phyloP scores from a whole-genome alignment of 1,139 yeast species.

The Kazachstania sp. region DNA sequence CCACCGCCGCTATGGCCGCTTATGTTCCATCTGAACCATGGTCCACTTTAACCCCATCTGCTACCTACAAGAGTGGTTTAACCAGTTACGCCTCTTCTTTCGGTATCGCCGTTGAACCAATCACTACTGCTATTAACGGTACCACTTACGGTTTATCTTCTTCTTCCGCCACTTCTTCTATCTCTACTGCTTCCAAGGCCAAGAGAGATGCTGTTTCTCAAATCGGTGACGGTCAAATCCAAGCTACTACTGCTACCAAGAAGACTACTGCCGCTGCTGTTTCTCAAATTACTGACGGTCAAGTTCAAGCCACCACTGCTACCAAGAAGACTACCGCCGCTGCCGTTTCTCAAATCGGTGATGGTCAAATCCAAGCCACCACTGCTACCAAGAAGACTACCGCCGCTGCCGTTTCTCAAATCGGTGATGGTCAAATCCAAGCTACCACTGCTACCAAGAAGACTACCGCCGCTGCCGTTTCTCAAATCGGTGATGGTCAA shows the following conservation, averaged over 20 bases:
- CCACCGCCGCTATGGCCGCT: conserved; percentile 50
- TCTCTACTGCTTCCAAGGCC: conserved; percentile 8
- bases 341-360: conserved; percentile 45
- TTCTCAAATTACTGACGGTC: conserved; percentile 1
- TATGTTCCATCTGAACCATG: conserved; percentile 37
- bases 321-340: conserved; percentile 36
- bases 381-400: conserved; percentile 2
- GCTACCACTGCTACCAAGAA: conserved; percentile 28
- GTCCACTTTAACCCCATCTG: conserved; percentile 35
- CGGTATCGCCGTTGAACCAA: conserved; percentile 34
- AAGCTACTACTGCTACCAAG: conserved; percentile 2
- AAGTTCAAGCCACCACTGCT: conserved; percentile 1
- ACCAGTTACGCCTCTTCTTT: conserved; percentile 41
- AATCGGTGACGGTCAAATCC: conserved; percentile 34
- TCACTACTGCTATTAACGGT: conserved; percentile 8
- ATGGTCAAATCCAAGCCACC: conserved; percentile 34
- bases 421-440: conserved; percentile 1
- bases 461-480: conserved; percentile 35
- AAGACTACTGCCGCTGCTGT: conserved; percentile 2
- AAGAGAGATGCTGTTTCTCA: conserved; percentile 38
- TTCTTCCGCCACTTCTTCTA: conserved; percentile 10
- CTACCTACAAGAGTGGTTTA: conserved; percentile 32
- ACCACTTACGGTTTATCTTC: neutral
- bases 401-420: conserved; percentile 2
- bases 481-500: conserved; percentile 57